phyloP scores from a whole-genome alignment of 352 stramenopile genomes.

The Globisporangium okanoganense region DNA sequence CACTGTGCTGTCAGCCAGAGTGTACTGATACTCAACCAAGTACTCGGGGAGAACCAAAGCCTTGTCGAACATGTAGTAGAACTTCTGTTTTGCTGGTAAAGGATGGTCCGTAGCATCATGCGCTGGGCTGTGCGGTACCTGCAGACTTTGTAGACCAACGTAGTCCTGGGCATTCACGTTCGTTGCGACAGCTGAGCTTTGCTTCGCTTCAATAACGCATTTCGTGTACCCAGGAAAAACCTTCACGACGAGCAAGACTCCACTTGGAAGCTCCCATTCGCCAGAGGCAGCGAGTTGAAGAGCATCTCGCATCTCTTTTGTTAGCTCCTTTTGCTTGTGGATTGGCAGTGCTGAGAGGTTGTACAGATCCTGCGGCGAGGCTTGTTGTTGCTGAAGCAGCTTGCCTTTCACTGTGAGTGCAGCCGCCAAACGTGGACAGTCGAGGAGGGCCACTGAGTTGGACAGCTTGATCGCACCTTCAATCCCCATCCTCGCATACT shows the following conservation, averaged over 20 bases:
- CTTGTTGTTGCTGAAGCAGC: slow-evolving; percentile 18
- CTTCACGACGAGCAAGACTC: slow-evolving; percentile 73
- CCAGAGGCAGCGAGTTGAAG: slow-evolving; percentile 29
- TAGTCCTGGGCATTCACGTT: slow-evolving; percentile 27
- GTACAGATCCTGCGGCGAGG: slow-evolving; percentile 12
- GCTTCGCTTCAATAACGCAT: slow-evolving; percentile 16
- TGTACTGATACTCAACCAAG: slow-evolving; percentile 82
- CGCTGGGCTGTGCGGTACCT: slow-evolving; percentile 22
- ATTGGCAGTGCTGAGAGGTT: slow-evolving; percentile 19
- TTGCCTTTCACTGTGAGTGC: slow-evolving; percentile 22
- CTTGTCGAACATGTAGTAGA: slow-evolving; percentile 83
- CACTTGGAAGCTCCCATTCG: slow-evolving; percentile 45
- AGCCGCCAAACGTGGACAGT: slow-evolving; percentile 30
- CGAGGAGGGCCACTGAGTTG: slow-evolving; percentile 67
- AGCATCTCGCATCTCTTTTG: slow-evolving; percentile 36
- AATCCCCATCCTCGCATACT: slow-evolving; percentile 45
- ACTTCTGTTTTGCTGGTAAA: slow-evolving; percentile 41
- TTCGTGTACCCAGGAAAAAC: slow-evolving; percentile 79
- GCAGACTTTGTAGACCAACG: slow-evolving; percentile 48
- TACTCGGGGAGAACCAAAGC: slow-evolving; percentile 81
- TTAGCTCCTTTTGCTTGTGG: slow-evolving; percentile 22
- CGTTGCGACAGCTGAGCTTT: neutral
- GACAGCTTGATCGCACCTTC: slow-evolving; percentile 66
- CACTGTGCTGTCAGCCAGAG: neutral
- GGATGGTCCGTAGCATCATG: neutral